Evolutionary conservation across 2,329 filamentous ascomycete species (phyloP).

Genomic region (Colletotrichum spinosum): DNA sequence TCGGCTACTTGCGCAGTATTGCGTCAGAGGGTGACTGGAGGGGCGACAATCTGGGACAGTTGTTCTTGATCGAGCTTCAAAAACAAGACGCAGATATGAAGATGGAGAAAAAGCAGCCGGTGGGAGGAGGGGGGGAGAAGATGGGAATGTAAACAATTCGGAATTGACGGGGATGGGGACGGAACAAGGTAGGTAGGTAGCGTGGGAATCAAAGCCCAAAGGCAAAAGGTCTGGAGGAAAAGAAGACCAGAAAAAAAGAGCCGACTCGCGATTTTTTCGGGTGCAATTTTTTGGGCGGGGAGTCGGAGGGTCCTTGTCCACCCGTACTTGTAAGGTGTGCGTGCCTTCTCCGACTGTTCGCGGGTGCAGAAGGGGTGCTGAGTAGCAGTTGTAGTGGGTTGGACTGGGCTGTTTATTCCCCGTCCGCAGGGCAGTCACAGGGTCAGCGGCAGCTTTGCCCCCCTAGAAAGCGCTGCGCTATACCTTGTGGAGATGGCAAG

Average conservation of each 20-base stretch:
- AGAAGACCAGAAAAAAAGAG: conserved; percentile 1
- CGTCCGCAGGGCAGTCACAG: conserved; percentile 9
- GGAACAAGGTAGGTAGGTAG: conserved; percentile 12
- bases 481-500: neutral
- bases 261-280: neutral
- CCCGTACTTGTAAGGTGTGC: too few relatives aligned
- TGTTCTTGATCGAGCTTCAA: too few relatives aligned
- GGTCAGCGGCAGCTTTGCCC: conserved; percentile 1
- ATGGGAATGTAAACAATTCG: conserved; percentile 25
- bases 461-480: neutral
- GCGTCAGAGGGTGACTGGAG: conserved; percentile 23
- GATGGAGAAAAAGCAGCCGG: neutral
- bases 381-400: too few relatives aligned
- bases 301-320: neutral
- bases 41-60: neutral
- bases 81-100: neutral
- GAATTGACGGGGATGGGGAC: conserved; percentile 1
- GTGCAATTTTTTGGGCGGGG: conserved; percentile 8
- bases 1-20: conserved; percentile 24
- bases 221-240: neutral
- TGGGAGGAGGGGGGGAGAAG: neutral
- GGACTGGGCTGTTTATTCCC: neutral
- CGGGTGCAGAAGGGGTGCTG: too few relatives aligned
- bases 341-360: too few relatives aligned
- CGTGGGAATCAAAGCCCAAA: neutral